These are phyloP conservation scores for Prunus salicina DNA, from an alignment of 306 rosid genomes.

Conservation along the genomic window DNA sequence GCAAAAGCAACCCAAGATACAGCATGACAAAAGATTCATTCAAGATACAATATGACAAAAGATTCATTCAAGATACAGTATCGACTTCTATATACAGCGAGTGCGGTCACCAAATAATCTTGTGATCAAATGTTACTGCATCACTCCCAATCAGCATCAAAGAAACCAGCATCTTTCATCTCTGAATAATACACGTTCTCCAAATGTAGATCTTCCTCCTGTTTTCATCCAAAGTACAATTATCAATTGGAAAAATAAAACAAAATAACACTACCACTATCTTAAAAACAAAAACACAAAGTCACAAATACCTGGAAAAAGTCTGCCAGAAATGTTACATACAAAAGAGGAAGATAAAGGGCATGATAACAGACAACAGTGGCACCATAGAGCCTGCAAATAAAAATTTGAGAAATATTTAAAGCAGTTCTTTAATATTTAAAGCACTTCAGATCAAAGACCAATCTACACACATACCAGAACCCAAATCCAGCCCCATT, in stretches of 20 bases:
- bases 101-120: background rate
- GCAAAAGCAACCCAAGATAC: background rate
- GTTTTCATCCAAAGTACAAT: constrained; percentile 8
- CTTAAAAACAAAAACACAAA: background rate
- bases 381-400: constrained; percentile 67
- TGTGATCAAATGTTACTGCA: constrained; percentile 8
- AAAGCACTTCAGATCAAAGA: background rate
- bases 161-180: constrained; percentile 98
- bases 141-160: constrained; percentile 84
- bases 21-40: background rate
- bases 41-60: background rate
- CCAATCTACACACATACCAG: constrained; percentile 48
- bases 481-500: constrained; percentile 74
- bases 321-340: constrained; percentile 81
- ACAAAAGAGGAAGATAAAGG: constrained; percentile 85
- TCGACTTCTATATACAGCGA: constrained; percentile 39
- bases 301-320: constrained; percentile 61
- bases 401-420: constrained; percentile 17
- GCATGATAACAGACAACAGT: constrained; percentile 74
- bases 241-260: background rate
- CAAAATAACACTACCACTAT: background rate
- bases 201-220: constrained; percentile 84
- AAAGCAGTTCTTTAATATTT: constrained; percentile 8
- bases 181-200: constrained; percentile 89
- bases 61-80: constrained; percentile 8